phyloP scores from a whole-genome alignment of 768 basidiomycete species.

The Lentinula boryana region DNA sequence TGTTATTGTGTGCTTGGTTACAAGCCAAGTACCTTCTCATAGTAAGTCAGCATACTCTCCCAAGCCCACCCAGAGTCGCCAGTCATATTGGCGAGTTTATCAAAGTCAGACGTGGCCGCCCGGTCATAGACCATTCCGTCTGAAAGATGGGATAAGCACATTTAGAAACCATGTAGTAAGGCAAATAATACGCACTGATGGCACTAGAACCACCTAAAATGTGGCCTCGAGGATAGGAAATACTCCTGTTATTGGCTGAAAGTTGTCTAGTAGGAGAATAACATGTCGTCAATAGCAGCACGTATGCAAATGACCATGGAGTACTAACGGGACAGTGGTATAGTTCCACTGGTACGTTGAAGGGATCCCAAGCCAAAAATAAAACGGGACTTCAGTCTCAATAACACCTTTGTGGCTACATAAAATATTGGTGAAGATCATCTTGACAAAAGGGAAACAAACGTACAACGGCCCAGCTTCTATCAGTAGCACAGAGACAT shows the following conservation, averaged over 20 bases:
- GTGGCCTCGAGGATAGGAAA: slow-evolving; percentile 17
- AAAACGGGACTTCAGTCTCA: slow-evolving; percentile 4
- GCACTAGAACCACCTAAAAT: slow-evolving; percentile 17
- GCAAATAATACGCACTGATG: slow-evolving; percentile 9
- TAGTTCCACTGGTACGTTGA: slow-evolving; percentile 19
- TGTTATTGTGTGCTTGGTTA: background rate
- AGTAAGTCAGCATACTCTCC: slow-evolving; percentile 18
- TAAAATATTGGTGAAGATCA: background rate
- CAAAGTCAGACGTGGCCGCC: slow-evolving; percentile 19
- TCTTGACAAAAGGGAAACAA: background rate
- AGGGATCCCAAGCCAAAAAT: background rate
- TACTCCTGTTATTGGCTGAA: slow-evolving; percentile 3
- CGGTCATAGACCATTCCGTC: slow-evolving; percentile 21
- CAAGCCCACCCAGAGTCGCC: slow-evolving; percentile 23
- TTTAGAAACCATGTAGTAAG: background rate
- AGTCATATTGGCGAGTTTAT: slow-evolving; percentile 17
- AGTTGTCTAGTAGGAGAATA: background rate
- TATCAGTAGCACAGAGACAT: slow-evolving; percentile 18
- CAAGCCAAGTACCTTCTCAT: slow-evolving; percentile 14
- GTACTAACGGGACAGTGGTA: slow-evolving; percentile 15
- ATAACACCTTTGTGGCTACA: slow-evolving; percentile 14
- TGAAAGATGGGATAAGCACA: background rate
- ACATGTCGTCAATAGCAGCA: background rate
- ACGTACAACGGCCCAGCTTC: slow-evolving; percentile 18
- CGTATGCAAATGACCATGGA: slow-evolving; percentile 12